phyloP scores from a whole-genome alignment of 306 rosid species.

The Quercus engelmannii region DNA sequence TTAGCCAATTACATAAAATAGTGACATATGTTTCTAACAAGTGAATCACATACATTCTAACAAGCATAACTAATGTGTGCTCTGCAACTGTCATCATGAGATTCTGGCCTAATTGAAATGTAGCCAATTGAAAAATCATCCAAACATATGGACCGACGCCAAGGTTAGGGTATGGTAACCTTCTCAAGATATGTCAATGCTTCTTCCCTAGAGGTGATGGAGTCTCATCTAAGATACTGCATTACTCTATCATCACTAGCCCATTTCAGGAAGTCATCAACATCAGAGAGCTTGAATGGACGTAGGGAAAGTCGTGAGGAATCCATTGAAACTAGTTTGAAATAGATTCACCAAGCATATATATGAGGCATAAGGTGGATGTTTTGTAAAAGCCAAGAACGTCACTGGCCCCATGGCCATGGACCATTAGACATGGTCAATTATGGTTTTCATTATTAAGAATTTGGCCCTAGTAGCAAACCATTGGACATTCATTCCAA shows the following conservation, averaged over 20 bases:
- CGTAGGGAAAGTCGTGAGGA: slow-evolving; percentile 26
- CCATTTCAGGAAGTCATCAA: slow-evolving; percentile 34
- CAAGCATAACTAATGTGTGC: slow-evolving; percentile 41
- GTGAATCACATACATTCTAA: no score
- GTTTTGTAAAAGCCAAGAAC: not conserved
- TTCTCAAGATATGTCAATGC: slow-evolving; percentile 35
- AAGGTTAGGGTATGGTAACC: slow-evolving; percentile 47
- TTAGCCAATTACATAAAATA: no score
- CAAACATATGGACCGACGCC: slow-evolving; percentile 43
- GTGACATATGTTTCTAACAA: no score
- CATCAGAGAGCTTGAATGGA: slow-evolving; percentile 31
- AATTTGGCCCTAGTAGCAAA: no score
- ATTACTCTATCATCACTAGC: slow-evolving; percentile 30
- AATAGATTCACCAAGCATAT: not conserved
- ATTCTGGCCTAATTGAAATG: slow-evolving; percentile 25
- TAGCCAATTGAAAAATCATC: slow-evolving; percentile 29
- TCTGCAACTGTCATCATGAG: slow-evolving; percentile 28
- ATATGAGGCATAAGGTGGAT: not conserved
- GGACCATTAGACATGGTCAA: no score
- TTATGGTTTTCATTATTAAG: no score
- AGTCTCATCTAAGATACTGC: slow-evolving; percentile 23
- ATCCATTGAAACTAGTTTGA: not conserved
- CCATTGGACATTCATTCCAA: no score
- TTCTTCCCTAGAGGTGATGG: slow-evolving; percentile 28
- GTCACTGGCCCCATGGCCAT: not conserved